A percentile compares a stretch with the other conserved stretches of the same genome.
phyloP scores from a whole-genome alignment of 2,329 filamentous ascomycete genomes.

The Beauveria rudraprayagi region DNA sequence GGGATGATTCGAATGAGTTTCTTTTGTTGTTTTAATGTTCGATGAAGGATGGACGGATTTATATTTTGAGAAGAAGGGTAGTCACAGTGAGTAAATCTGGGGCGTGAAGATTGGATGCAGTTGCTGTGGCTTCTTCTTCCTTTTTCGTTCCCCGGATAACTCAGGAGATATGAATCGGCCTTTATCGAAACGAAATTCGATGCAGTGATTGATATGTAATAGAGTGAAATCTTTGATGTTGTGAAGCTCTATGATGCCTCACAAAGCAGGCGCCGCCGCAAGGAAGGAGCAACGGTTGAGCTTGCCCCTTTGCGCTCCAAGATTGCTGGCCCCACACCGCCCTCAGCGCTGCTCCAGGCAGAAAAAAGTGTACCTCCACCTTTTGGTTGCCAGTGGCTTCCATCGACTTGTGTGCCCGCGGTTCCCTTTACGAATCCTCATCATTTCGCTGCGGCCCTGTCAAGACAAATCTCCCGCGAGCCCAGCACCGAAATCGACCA shows the following conservation, averaged over 20 bases:
- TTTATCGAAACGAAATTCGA: slow-evolving; percentile 8
- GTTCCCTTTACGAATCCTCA: slow-evolving; percentile 5
- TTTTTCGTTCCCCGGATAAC: slow-evolving; percentile 10
- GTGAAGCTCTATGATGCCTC: background rate
- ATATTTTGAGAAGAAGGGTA: slow-evolving; percentile 10
- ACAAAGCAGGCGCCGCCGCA: background rate
- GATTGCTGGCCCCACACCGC: slow-evolving; percentile 14
- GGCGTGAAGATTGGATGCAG: background rate
- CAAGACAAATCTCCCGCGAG: background rate
- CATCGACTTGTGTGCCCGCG: slow-evolving; percentile 6
- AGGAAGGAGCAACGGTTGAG: background rate
- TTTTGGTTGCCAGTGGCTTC: slow-evolving; percentile 12
- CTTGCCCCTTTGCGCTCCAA: slow-evolving; percentile 2
- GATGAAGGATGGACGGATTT: slow-evolving; percentile 16
- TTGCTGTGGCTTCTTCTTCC: background rate
- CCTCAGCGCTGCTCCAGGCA: slow-evolving; percentile 10
- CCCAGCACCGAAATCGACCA: slow-evolving; percentile 14
- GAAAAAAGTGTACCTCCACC: slow-evolving; percentile 17
- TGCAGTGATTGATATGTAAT: background rate
- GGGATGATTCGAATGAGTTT: slow-evolving; percentile 8
- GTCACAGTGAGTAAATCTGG: background rate
- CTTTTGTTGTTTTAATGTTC: slow-evolving; percentile 13
- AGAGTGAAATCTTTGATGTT: background rate
- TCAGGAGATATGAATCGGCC: slow-evolving; percentile 18
- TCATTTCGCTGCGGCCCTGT: slow-evolving; percentile 8